phyloP scores from a whole-genome alignment of 805 yeast species.

The Yarrowia bubula region DNA sequence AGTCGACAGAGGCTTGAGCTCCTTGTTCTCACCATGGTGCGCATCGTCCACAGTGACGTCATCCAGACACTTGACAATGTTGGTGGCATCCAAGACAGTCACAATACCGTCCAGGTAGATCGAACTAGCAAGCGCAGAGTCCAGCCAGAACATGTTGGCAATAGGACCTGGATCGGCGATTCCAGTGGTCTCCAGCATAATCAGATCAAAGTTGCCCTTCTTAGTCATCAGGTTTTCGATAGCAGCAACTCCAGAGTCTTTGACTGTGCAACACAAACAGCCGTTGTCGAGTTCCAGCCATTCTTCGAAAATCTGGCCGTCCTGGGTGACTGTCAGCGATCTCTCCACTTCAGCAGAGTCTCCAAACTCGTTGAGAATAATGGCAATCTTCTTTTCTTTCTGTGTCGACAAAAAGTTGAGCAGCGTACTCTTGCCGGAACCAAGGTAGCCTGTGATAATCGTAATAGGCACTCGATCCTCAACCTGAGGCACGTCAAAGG shows the following conservation, averaged over 20 bases:
- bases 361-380: conserved; percentile 75
- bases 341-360: conserved; percentile 88
- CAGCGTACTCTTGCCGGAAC: conserved; percentile 87
- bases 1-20: conserved; percentile 55
- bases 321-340: conserved; percentile 66
- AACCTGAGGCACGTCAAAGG: conserved; percentile 20
- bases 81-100: conserved; percentile 62
- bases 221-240: conserved; percentile 80
- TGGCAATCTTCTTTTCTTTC: conserved; percentile 76
- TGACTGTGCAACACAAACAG: conserved; percentile 93
- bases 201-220: conserved; percentile 77
- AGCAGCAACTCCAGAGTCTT: conserved; percentile 91
- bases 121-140: conserved; percentile 78
- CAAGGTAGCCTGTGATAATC: conserved; percentile 90
- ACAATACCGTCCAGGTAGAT: conserved; percentile 86
- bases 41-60: conserved; percentile 50
- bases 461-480: conserved; percentile 75
- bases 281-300: conserved; percentile 98
- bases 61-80: conserved; percentile 55
- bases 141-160: conserved; percentile 97
- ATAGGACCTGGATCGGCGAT: conserved; percentile 98
- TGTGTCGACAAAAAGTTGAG: conserved; percentile 65
- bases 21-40: conserved; percentile 43
- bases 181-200: conserved; percentile 92
- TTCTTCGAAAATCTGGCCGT: conserved; percentile 65